Conservation (phyloP, 768 basidiomycete genomes). For the Gloeostereum incarnatum region DNA sequence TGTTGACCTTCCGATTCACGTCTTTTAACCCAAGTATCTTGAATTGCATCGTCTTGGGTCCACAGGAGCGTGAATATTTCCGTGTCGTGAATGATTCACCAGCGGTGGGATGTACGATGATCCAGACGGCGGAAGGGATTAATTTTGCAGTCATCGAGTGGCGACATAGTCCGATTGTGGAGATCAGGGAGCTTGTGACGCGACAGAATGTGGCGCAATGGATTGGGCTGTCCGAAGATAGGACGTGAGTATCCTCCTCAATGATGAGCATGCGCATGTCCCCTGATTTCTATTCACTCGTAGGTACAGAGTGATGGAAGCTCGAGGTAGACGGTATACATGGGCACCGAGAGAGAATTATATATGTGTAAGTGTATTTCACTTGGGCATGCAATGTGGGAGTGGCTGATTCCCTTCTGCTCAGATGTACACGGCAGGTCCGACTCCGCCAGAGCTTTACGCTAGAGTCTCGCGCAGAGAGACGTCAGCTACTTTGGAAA, state of each 20-base stretch:
- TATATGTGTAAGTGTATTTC: constrained; percentile 21
- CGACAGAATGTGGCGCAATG: constrained; percentile 30
- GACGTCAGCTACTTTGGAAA: constrained; percentile 24
- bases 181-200: constrained; percentile 22
- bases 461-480: constrained; percentile 22
- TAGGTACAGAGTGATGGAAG: constrained; percentile 28
- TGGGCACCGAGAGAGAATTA: constrained; percentile 29
- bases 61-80: constrained; percentile 27
- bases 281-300: not conserved
- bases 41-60: constrained; percentile 32
- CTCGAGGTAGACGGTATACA: constrained; percentile 24
- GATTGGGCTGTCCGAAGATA: constrained; percentile 30
- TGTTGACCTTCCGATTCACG: constrained; percentile 32
- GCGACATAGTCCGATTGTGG: constrained; percentile 23
- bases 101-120: constrained; percentile 24
- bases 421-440: constrained; percentile 22
- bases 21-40: constrained; percentile 28
- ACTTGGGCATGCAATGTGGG: not conserved
- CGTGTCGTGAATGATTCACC: constrained; percentile 24
- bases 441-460: constrained; percentile 7
- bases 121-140: constrained; percentile 25
- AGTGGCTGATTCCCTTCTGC: not conserved
- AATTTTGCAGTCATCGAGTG: constrained; percentile 34
- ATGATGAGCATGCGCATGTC: not conserved
- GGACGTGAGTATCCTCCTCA: constrained; percentile 25